Base-by-base conservation (phyloP, 2,329 filamentous ascomycete genomes). In the Calcarisporium arbuscula region DNA sequence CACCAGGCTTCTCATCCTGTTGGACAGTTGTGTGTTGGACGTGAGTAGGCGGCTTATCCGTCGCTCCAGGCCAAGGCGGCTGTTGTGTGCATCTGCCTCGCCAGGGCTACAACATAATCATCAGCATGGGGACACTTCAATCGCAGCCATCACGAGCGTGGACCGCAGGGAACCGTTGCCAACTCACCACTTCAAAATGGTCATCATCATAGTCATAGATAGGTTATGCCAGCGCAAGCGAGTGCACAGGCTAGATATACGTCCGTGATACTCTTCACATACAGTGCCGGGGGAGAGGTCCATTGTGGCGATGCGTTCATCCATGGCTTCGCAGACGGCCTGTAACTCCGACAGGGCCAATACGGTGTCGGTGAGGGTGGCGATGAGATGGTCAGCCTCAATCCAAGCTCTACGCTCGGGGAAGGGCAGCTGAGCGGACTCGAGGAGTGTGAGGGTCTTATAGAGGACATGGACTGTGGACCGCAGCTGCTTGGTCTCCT, bases 131-230 rank as follows among this genome's bases (percentile, higher is more conserved):
- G 16, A 17, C 25, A 17, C 19, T 30, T 16, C 30, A 19, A 19
- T 5, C 19, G 22, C 16, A 8, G 5, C n/a, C n/a, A n/a, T n/a
- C n/a, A n/a, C n/a, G n/a, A n/a, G n/a, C n/a, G n/a, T n/a, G n/a
- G n/a, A n/a, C n/a, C n/a, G n/a, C n/a, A n/a, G n/a, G n/a, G n/a
- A n/a, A n/a, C n/a, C n/a, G n/a, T n/a, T n/a, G 16, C 19, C 14
- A 20, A 43, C 52, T 45, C 46, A 61, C 58, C 58, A 61, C 44
- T 61, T 60, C 15, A 61, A 44, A 27, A 61, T 56, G 5, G 57
- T 61, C 49, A 57, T 58, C 50, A 61, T 58, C 51, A 61, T 56
- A 12, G 54, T 57, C 45, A 61, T 58, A n/a, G 57, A 60, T 15
- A 61, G 44, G 30, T 56, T 58, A 44, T 60, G 58, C 55, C 56